phyloP scores from a whole-genome alignment of 2,329 filamentous ascomycete species.

The Xylariaceae sp. region DNA sequence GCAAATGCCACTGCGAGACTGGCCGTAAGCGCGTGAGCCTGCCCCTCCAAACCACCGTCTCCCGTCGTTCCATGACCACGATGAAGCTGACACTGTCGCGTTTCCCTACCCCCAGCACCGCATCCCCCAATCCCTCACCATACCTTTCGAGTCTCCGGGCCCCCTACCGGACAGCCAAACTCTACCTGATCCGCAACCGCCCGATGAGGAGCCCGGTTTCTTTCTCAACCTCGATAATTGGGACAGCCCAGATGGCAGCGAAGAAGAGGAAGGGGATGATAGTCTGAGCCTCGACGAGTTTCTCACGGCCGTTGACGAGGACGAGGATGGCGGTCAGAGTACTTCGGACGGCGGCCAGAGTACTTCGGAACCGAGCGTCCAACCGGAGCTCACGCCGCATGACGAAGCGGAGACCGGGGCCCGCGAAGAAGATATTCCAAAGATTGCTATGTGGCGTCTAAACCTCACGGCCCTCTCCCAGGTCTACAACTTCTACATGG shows the following conservation, averaged over 20 bases:
- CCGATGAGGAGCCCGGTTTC: too few relatives aligned
- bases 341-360: too few relatives aligned
- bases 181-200: too few relatives aligned
- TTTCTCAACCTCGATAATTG: too few relatives aligned
- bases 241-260: too few relatives aligned
- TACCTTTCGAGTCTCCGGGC: too few relatives aligned
- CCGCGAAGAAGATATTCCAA: slow-evolving; percentile 15
- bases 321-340: not conserved
- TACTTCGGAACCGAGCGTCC: not conserved
- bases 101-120: not conserved
- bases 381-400: not conserved
- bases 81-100: not conserved
- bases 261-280: not conserved
- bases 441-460: slow-evolving; percentile 39
- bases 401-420: slow-evolving; percentile 3
- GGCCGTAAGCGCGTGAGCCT: slow-evolving; percentile 17
- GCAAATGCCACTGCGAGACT: slow-evolving; percentile 16
- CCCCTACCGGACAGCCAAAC: too few relatives aligned
- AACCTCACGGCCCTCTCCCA: slow-evolving; percentile 58
- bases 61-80: not conserved
- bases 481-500: slow-evolving; percentile 58
- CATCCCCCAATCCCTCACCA: too few relatives aligned
- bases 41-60: not conserved
- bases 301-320: too few relatives aligned
- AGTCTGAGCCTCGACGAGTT: not conserved